Percentiles rank a stretch among this genome's conserved stretches.
Evolutionary conservation across 2,329 filamentous ascomycete species (phyloP).

Genomic region (Rugonectria rugulosa): DNA sequence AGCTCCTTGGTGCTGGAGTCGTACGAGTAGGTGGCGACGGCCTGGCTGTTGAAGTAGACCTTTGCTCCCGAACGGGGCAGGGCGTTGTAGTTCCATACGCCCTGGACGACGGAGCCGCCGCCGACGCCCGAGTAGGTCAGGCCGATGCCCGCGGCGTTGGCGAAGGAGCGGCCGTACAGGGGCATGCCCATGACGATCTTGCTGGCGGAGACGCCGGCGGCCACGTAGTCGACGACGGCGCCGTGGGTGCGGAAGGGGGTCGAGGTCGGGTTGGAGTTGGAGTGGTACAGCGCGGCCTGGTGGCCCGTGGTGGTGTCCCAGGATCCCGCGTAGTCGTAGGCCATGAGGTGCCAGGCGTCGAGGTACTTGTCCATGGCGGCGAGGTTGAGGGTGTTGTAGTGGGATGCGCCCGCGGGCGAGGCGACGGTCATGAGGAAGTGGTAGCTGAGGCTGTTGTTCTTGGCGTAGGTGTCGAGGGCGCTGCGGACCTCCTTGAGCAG

Average conservation of each 20-base stretch:
- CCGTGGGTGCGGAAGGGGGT: constrained; percentile 75
- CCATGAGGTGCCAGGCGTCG: constrained; percentile 70
- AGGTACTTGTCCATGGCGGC: constrained; percentile 62
- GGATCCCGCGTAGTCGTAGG: constrained; percentile 74
- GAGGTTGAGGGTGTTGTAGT: constrained; percentile 61
- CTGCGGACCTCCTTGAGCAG: constrained; percentile 39
- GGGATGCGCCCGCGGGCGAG: constrained; percentile 54
- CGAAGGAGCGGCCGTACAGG: constrained; percentile 80
- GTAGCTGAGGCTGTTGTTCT: constrained; percentile 48
- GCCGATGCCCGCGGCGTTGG: constrained; percentile 72
- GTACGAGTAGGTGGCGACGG: constrained; percentile 76
- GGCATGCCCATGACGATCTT: constrained; percentile 82
- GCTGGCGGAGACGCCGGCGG: constrained; percentile 61
- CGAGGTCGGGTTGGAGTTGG: constrained; percentile 55
- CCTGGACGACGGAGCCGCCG: constrained; percentile 62
- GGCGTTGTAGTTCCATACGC: constrained; percentile 77
- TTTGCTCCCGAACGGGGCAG: constrained; percentile 68
- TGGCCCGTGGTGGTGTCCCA: constrained; percentile 72
- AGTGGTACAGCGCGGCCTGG: constrained; percentile 72
- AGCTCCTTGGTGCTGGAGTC: constrained; percentile 65
- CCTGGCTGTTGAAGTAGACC: constrained; percentile 63
- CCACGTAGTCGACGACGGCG: constrained; percentile 63
- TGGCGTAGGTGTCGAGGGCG: constrained; percentile 54
- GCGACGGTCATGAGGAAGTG: constrained; percentile 62
- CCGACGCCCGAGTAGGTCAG: constrained; percentile 69